Percentiles rank a stretch among this genome's conserved stretches.
phyloP scores from a whole-genome alignment of 2,329 filamentous ascomycete genomes.

The Neofusicoccum ribis region DNA sequence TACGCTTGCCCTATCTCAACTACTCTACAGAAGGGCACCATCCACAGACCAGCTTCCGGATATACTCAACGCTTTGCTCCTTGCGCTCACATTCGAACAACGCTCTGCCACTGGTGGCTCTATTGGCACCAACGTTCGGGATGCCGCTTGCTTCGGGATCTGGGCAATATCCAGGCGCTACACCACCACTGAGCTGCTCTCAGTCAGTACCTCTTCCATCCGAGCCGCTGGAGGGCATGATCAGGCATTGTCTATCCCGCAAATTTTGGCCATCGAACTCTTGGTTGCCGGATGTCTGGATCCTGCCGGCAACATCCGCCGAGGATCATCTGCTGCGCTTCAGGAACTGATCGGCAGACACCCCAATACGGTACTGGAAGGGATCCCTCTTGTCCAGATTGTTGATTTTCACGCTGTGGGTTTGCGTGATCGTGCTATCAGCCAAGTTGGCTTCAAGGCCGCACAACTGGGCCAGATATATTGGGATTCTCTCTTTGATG shows the following conservation, averaged over 20 bases:
- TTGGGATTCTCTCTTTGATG: conserved; percentile 68
- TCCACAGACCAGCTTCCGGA: conserved; percentile 68
- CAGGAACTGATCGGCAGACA: conserved; percentile 94
- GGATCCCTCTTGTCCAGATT: conserved; percentile 81
- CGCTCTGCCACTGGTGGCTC: conserved; percentile 81
- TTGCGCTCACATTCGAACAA: conserved; percentile 86
- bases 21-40: conserved; percentile 81
- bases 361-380: conserved; percentile 77
- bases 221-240: conserved; percentile 42
- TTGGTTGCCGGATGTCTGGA: conserved; percentile 82
- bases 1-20: conserved; percentile 81
- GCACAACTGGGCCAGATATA: conserved; percentile 65
- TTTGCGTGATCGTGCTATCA: conserved; percentile 77
- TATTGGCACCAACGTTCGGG: conserved; percentile 84
- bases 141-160: conserved; percentile 93
- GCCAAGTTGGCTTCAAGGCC: conserved; percentile 70
- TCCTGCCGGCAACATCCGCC: conserved; percentile 86
- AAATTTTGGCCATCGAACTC: conserved; percentile 78
- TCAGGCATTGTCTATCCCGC: conserved; percentile 56
- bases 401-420: conserved; percentile 95
- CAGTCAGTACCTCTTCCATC: conserved; percentile 52
- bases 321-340: conserved; percentile 87
- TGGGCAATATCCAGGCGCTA: conserved; percentile 92
- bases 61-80: conserved; percentile 74
- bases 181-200: conserved; percentile 72